Base-by-base conservation (phyloP, 2,329 filamentous ascomycete species). In the Lomentospora prolificans region DNA sequence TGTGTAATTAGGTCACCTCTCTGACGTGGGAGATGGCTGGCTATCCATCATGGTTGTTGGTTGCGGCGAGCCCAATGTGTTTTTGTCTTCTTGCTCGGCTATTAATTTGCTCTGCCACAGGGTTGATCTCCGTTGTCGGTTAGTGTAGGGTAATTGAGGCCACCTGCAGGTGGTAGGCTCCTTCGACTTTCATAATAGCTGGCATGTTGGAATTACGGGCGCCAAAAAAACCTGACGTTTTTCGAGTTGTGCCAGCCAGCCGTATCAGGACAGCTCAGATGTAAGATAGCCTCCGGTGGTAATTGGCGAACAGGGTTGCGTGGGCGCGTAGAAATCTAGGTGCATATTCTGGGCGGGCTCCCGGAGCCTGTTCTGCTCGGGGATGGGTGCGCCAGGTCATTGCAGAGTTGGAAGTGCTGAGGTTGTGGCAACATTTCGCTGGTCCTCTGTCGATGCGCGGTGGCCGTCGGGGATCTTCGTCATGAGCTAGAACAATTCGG, bases 61-160 rank as follows among this genome's bases (percentile, higher is more conserved):
- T 9, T 22, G 22, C 22, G 24, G 44, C 10, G 22, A 27, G 22
- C 17, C 22, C 22, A 12, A 48, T 10, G n/a, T 19, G n/a, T 17
- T 4, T 9, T 48, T 10, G 7, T 48, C 22, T n/a, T 25, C 24
- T 27, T 48, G 22, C 44, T 48, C 44, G 44, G 44, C 9, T 48
- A 48, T 48, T 48, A 25, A 9, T 9, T 22, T 25, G 19, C 12
- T 48, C 44, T 22, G 44, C 22, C 19, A 48, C 19, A 48, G 14
- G 22, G 44, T 48, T 48, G 44, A 22, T 25, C 44, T 48, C 44
- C 44, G 22, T 48, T 48, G 44, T 48, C 22, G 44, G 44, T 48
- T 48, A 48, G 22, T 46, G 9, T 9, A 46, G 19, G 41, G 19
- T 9, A 46, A 19, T n/a, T 48, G 22, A 10, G 7, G 44, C 17